phyloP scores from a whole-genome alignment of 495 filamentous ascomycete species.

The Patellaria atrata region DNA sequence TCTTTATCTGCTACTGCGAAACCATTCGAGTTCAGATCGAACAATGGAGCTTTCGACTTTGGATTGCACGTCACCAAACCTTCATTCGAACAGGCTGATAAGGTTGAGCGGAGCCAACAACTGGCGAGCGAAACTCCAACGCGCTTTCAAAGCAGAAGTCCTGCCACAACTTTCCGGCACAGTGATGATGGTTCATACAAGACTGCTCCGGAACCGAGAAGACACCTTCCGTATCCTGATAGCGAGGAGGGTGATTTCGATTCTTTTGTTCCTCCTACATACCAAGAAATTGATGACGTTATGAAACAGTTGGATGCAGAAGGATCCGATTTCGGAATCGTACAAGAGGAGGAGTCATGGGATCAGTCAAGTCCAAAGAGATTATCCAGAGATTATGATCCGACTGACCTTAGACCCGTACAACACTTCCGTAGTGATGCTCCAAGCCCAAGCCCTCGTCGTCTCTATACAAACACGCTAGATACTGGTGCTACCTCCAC shows the following conservation, averaged over 20 bases:
- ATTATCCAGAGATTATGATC: conserved; percentile 16
- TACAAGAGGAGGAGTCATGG: conserved; percentile 29
- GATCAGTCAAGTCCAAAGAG: conserved; percentile 23
- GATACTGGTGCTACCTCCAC: conserved; percentile 13
- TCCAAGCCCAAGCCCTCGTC: conserved; percentile 59
- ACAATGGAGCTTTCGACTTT: conserved; percentile 33
- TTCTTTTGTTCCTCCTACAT: conserved; percentile 37
- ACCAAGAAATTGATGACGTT: conserved; percentile 70
- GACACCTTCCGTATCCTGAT: conserved; percentile 18
- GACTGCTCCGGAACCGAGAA: conserved; percentile 16
- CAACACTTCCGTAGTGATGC: conserved; percentile 40
- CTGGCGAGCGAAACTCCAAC: conserved; percentile 14
- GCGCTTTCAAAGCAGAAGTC: conserved; percentile 18
- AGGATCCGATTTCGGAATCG: conserved; percentile 57
- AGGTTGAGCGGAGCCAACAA: conserved; percentile 10
- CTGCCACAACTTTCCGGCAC: conserved; percentile 23
- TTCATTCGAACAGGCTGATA: conserved; percentile 24
- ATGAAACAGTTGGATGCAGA: conserved; percentile 68
- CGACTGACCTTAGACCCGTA: conserved; percentile 13
- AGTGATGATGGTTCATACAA: conserved; percentile 22
- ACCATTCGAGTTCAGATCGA: conserved; percentile 48
- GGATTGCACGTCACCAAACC: conserved; percentile 32
- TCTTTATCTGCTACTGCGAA: conserved; percentile 55
- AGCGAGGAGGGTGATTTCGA: conserved; percentile 20
- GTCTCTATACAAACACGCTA: conserved; percentile 18